Evolutionary conservation across 768 basidiomycete genomes (phyloP).

Genomic region (Suillus alpinus): DNA sequence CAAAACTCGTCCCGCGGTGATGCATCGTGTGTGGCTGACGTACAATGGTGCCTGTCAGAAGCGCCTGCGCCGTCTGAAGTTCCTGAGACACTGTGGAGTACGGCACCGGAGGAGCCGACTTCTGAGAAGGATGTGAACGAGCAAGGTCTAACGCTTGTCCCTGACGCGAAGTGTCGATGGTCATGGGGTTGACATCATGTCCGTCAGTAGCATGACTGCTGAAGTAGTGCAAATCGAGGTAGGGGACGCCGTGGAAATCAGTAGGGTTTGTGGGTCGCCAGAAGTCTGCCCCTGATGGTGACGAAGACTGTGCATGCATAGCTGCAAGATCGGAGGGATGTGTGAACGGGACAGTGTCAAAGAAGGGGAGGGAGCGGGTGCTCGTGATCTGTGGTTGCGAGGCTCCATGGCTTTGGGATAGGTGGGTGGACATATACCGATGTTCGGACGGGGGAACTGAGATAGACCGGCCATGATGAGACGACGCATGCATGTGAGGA

Average conservation of each 20-base stretch:
- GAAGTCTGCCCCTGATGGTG: conserved; percentile 18
- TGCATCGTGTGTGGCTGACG: conserved; percentile 29
- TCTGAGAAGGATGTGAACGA: conserved; percentile 32
- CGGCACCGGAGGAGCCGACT: conserved; percentile 24
- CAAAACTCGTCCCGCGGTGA: conserved; percentile 51
- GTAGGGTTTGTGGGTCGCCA: conserved; percentile 30
- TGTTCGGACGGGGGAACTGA: conserved; percentile 58
- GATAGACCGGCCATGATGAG: conserved; percentile 47
- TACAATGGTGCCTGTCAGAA: conserved; percentile 17
- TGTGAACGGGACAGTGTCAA: conserved; percentile 25
- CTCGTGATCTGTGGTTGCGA: conserved; percentile 37
- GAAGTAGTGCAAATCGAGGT: conserved; percentile 75
- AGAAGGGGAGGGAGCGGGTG: conserved; percentile 33
- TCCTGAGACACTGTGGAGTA: conserved; percentile 29
- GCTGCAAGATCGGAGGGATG: conserved; percentile 20
- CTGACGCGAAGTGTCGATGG: conserved; percentile 32
- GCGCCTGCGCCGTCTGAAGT: conserved; percentile 30
- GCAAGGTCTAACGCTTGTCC: conserved; percentile 53
- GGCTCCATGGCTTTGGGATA: conserved; percentile 29
- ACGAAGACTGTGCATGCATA: conserved; percentile 17
- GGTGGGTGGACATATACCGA: conserved; percentile 38
- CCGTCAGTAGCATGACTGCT: conserved; percentile 30
- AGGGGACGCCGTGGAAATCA: conserved; percentile 53
- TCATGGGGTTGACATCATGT: conserved; percentile 19
- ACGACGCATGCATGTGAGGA: conserved; percentile 29